These are phyloP conservation scores for Phytopythium litorale DNA, from an alignment of 352 stramenopile genomes.

Conservation along the genomic window DNA sequence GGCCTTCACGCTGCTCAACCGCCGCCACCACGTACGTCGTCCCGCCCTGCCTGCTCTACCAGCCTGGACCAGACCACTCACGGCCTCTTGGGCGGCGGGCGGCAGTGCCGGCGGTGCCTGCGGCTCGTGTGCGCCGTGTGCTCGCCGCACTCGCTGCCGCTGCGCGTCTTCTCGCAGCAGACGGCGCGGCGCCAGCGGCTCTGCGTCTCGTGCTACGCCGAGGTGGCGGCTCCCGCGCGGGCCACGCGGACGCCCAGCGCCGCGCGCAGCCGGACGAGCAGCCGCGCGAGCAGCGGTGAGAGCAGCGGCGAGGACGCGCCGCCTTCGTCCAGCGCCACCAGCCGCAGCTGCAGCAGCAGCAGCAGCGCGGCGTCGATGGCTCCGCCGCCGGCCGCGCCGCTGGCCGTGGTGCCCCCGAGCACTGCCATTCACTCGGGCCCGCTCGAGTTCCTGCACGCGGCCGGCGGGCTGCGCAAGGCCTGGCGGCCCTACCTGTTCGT, in stretches of 20 bases:
- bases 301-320: not conserved
- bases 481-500: slow-evolving; percentile 70
- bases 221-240: slow-evolving; percentile 5
- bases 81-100: not conserved
- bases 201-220: slow-evolving; percentile 37
- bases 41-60: not conserved
- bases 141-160: slow-evolving; percentile 38
- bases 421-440: slow-evolving; percentile 39
- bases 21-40: slow-evolving; percentile 59
- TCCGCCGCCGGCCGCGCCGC: not conserved
- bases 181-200: slow-evolving; percentile 41
- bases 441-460: slow-evolving; percentile 51
- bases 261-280: slow-evolving; percentile 9
- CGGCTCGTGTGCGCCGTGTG: slow-evolving; percentile 65
- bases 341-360: slow-evolving; percentile 10
- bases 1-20: slow-evolving; percentile 68
- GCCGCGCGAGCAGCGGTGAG: slow-evolving; percentile 8
- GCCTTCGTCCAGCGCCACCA: not conserved
- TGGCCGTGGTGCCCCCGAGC: slow-evolving; percentile 11
- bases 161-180: slow-evolving; percentile 49
- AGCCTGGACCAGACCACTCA: too few species aligned
- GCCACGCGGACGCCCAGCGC: not conserved
- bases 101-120: slow-evolving; percentile 57
- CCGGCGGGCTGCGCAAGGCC: slow-evolving; percentile 53
- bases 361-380: not conserved